Evolutionary conservation across 2,329 filamentous ascomycete species (phyloP).

Genomic region (Penicillium sp.): DNA sequence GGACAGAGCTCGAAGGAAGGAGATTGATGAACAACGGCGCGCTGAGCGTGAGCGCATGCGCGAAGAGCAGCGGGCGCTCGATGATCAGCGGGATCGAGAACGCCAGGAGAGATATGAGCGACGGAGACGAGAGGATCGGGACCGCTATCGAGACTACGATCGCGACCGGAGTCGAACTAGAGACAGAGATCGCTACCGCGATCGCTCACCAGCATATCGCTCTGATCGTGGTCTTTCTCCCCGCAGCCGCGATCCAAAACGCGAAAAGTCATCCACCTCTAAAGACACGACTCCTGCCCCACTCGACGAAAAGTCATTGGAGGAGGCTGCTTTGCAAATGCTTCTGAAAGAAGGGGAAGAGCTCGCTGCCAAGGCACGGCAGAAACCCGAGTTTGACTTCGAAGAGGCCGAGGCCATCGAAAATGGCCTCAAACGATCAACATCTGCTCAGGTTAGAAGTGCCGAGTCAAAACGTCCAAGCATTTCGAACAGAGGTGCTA

Average conservation of each 20-base stretch:
- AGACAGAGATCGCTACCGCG: slow-evolving; percentile 30
- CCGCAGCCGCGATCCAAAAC: slow-evolving; percentile 28
- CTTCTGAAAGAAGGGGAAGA: slow-evolving; percentile 53
- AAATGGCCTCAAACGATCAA: slow-evolving; percentile 32
- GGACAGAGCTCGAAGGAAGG: slow-evolving; percentile 47
- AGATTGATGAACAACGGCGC: slow-evolving; percentile 47
- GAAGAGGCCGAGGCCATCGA: slow-evolving; percentile 44
- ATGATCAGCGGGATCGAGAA: slow-evolving; percentile 51
- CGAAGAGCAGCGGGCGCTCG: slow-evolving; percentile 50
- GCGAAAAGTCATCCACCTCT: slow-evolving; percentile 29
- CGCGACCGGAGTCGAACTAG: slow-evolving; percentile 36
- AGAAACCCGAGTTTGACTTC: slow-evolving; percentile 50
- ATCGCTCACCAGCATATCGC: slow-evolving; percentile 31
- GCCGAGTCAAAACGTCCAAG: slow-evolving; percentile 26
- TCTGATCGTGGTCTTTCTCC: slow-evolving; percentile 31
- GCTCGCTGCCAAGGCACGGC: slow-evolving; percentile 48
- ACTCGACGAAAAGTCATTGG: slow-evolving; percentile 51
- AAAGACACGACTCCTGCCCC: slow-evolving; percentile 33
- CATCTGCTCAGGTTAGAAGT: slow-evolving; percentile 23
- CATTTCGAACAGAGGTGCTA: slow-evolving; percentile 27
- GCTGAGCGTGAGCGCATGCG: slow-evolving; percentile 48
- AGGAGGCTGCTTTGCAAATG: slow-evolving; percentile 51
- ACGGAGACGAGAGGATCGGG: slow-evolving; percentile 43
- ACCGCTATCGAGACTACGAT: slow-evolving; percentile 41
- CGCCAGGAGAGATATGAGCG: slow-evolving; percentile 46